phyloP scores from a whole-genome alignment of 495 filamentous ascomycete species.

The Lophiostoma macrostomum region DNA sequence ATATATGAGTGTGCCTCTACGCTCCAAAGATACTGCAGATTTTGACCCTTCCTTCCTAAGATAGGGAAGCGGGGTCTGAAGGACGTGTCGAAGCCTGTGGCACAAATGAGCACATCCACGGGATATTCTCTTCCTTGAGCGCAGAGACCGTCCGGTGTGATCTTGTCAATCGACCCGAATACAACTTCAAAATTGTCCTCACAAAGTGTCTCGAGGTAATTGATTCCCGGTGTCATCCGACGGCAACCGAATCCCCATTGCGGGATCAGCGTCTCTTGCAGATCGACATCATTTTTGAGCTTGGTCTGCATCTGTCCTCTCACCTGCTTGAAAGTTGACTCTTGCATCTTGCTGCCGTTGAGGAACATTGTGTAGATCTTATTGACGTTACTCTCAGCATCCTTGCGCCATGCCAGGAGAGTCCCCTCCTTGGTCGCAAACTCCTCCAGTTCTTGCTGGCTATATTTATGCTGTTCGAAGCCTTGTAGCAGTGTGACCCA shows the following conservation, averaged over 20 bases:
- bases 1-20: too few relatives aligned
- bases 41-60: neutral
- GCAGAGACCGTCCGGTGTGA: neutral
- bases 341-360: too few relatives aligned
- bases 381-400: too few relatives aligned
- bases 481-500: neutral
- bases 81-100: slow-evolving; percentile 25
- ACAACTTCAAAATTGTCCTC: slow-evolving; percentile 11
- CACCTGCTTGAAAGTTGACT: neutral
- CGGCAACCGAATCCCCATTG: slow-evolving; percentile 6
- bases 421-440: too few relatives aligned
- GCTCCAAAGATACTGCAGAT: too few relatives aligned
- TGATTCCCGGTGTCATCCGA: slow-evolving; percentile 10
- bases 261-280: slow-evolving; percentile 2
- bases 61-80: slow-evolving; percentile 13
- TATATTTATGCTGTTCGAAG: neutral
- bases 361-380: too few relatives aligned
- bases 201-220: slow-evolving; percentile 11
- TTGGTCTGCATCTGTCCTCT: neutral
- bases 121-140: neutral
- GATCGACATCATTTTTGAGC: neutral
- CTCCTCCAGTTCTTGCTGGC: neutral
- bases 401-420: too few relatives aligned
- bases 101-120: slow-evolving; percentile 19
- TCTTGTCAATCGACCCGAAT: neutral